Evolutionary conservation across 441 rosid genomes (phyloP).

Genomic region (Erodium trifolium): DNA sequence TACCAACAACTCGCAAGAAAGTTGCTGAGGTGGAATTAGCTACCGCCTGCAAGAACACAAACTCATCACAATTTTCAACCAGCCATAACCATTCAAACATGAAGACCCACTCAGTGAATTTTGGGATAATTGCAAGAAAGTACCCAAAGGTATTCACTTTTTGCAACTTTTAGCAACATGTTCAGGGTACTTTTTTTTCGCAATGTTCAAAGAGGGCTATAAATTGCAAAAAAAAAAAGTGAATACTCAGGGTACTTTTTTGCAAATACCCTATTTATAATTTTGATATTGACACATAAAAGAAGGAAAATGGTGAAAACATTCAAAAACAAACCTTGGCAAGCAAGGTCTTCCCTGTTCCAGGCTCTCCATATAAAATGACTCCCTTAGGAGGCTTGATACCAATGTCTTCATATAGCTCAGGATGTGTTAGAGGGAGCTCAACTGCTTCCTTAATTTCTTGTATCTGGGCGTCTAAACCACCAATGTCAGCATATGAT

Average conservation of each 20-base stretch:
- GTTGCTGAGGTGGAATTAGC: constrained; percentile 94
- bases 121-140: too few species aligned
- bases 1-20: constrained; percentile 90
- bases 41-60: constrained; percentile 27
- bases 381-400: constrained; percentile 96
- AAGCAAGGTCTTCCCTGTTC: constrained; percentile 91
- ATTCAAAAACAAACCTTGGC: constrained; percentile 48
- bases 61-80: too few species aligned
- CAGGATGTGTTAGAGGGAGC: constrained; percentile 96
- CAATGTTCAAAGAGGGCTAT: too few species aligned
- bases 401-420: constrained; percentile 89
- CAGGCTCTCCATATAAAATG: constrained; percentile 92
- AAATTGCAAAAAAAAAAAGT: too few species aligned
- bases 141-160: too few species aligned
- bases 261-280: too few species aligned
- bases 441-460: constrained; percentile 96
- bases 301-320: not conserved
- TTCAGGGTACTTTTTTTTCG: too few species aligned
- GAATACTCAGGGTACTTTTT: too few species aligned
- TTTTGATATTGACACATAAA: not conserved
- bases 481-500: constrained; percentile 83
- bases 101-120: too few species aligned
- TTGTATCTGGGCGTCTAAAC: constrained; percentile 93
- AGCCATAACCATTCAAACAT: too few species aligned
- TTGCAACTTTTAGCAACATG: too few species aligned